Evolutionary conservation across 441 rosid species (phyloP).

Genomic region (Erodium chrysanthum): DNA sequence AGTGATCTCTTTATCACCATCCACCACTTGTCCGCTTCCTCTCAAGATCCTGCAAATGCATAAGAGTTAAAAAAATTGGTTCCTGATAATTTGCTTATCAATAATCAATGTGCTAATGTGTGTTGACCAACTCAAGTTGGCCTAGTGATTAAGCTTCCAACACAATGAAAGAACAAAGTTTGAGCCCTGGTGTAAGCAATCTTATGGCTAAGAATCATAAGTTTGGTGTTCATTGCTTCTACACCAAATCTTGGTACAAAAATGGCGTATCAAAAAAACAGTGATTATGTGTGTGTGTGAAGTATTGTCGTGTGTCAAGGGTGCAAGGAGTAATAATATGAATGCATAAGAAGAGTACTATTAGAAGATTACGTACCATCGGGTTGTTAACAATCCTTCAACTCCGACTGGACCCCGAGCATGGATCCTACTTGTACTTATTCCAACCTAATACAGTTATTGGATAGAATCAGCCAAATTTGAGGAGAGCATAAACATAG

Average conservation of each 20-base stretch:
- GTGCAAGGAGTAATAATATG: background rate
- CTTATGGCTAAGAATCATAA: too few relatives aligned
- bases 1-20: constrained; percentile 66
- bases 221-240: too few relatives aligned
- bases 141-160: too few relatives aligned
- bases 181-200: too few relatives aligned
- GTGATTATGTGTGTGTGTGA: too few relatives aligned
- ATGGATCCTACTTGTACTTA: constrained; percentile 91
- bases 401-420: constrained; percentile 99
- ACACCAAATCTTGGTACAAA: too few relatives aligned
- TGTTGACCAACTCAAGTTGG: too few relatives aligned
- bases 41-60: constrained; percentile 60
- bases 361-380: constrained; percentile 50
- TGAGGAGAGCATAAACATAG: background rate
- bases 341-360: background rate
- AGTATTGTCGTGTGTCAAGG: background rate
- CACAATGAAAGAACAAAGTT: too few relatives aligned
- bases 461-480: background rate
- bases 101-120: too few relatives aligned
- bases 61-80: too few relatives aligned
- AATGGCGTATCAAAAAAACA: too few relatives aligned
- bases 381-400: constrained; percentile 82
- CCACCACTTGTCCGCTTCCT: constrained; percentile 86
- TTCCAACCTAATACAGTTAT: constrained; percentile 58
- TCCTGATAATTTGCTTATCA: too few relatives aligned